A percentile compares a stretch with the other conserved stretches of the same genome.
phyloP scores from a whole-genome alignment of 345 rosid genomes.

The Hevea brasiliensis region DNA sequence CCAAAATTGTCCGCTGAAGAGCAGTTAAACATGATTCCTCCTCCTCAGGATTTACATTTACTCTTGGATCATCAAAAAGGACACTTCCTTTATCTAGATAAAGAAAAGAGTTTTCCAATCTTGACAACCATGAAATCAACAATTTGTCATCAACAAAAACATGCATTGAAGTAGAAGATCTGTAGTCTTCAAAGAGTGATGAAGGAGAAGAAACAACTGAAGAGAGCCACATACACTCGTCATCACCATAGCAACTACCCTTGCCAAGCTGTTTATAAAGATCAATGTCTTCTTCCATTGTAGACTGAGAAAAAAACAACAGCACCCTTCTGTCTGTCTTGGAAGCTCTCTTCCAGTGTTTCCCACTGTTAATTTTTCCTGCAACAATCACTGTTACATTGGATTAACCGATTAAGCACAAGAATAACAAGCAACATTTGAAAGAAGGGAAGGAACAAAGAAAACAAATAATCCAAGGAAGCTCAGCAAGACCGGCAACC shows the following conservation, averaged over 20 bases:
- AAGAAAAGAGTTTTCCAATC: constrained; percentile 33
- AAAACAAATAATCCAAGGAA: background rate
- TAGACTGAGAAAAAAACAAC: constrained; percentile 19
- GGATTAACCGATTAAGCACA: background rate
- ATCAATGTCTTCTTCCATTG: constrained; percentile 33
- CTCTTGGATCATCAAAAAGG: too few species aligned
- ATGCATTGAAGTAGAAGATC: constrained; percentile 39
- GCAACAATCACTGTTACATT: constrained; percentile 20
- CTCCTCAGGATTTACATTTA: constrained; percentile 11
- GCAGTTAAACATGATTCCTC: constrained; percentile 7
- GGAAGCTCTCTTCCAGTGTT: constrained; percentile 23
- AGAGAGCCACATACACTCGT: constrained; percentile 46
- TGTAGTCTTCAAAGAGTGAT: constrained; percentile 35
- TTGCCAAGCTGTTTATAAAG: constrained; percentile 22
- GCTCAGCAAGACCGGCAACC: too few species aligned
- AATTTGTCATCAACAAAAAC: constrained; percentile 30
- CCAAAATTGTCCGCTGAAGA: background rate
- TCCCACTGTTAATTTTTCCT: constrained; percentile 13
- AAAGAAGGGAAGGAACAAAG: background rate
- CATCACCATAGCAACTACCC: constrained; percentile 35
- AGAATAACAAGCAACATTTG: background rate
- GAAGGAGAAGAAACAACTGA: constrained; percentile 37
- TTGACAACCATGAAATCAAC: constrained; percentile 43
- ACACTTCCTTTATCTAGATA: constrained; percentile 32
- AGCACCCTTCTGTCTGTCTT: constrained; percentile 17